Evolutionary conservation across 768 basidiomycete species (phyloP), one percentile per base, ranked within the genome.

Genomic region (Agaricus subrufescens): DNA sequence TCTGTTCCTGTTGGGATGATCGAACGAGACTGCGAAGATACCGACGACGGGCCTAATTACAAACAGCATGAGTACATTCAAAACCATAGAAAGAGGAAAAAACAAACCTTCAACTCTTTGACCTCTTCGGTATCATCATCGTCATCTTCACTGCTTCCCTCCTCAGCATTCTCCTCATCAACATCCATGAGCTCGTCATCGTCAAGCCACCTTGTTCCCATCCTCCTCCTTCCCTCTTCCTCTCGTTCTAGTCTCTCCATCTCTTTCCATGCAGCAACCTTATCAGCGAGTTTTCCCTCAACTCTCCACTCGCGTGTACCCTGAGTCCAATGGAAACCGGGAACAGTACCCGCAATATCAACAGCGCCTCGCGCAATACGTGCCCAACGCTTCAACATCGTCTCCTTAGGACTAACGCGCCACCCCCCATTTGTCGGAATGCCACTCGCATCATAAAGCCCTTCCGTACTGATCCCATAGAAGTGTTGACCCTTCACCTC

Each of bases 61-160:
- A 55, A 51, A 46, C 40, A 61, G 59, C 61, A 53, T 55, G 51
- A 59, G 52, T 37, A 53, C 31, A 42, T 60, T 58, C 47, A 61
- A 58, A 6, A 39, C 50, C 56, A n/a, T 23, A 58, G 34, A 48
- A 52, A 42, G 38, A 48, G 56, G 45, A 43, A 19, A 47, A 38
- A 52, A 61, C 70, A 50, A 65, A 91, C 91, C 85, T 92, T 93
- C 52, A 95, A 77, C n/a, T 79, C 86, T 63, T 79, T 84, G 38
- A 95, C 82, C 63, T 89, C 85, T 23, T 84, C 82, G 8, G 83
- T 76, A 65, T 91, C 89, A 43, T 81, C 76, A 57, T 83, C 85
- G 52, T 87, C 83, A 26, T 85, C 84, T 61, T 71, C 80, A 49
- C 70, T 70, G 39, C 71, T 74, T 54, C 78, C 82, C 29, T 82